Evolutionary conservation across 352 stramenopile species (phyloP).

Genomic region (Globisporangium lucens): DNA sequence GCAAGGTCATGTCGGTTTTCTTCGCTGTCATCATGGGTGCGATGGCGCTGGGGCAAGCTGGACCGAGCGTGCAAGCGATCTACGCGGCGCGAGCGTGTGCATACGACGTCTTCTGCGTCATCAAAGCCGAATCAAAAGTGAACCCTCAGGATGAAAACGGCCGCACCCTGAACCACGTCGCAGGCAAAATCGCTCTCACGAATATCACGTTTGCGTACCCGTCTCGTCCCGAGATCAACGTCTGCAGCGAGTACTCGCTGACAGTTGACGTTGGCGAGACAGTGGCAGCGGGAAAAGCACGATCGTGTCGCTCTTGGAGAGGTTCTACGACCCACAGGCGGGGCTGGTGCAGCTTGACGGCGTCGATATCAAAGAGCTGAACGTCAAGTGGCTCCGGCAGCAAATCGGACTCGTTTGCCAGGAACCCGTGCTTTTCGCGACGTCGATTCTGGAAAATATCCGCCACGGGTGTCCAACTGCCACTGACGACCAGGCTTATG

Average conservation of each 20-base stretch:
- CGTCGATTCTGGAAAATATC: slow-evolving; percentile 76
- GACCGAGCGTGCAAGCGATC: slow-evolving; percentile 57
- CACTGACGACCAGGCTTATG: slow-evolving; percentile 45
- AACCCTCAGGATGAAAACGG: slow-evolving; percentile 37
- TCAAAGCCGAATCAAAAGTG: slow-evolving; percentile 58
- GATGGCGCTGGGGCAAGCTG: slow-evolving; percentile 69
- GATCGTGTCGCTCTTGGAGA: slow-evolving; percentile 10
- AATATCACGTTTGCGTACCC: slow-evolving; percentile 80
- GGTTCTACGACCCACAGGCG: slow-evolving; percentile 31
- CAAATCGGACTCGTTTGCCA: slow-evolving; percentile 91
- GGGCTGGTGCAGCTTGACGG: slow-evolving; percentile 42
- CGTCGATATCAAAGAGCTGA: slow-evolving; percentile 53
- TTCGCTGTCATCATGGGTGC: slow-evolving; percentile 69
- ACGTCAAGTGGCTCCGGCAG: slow-evolving; percentile 77
- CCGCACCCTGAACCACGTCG: slow-evolving; percentile 23
- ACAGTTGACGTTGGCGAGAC: slow-evolving; percentile 63
- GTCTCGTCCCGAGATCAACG: slow-evolving; percentile 49
- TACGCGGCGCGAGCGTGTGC: slow-evolving; percentile 51
- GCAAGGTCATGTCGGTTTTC: slow-evolving; percentile 68
- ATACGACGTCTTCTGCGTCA: slow-evolving; percentile 62
- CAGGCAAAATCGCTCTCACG: slow-evolving; percentile 64
- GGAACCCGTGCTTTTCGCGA: slow-evolving; percentile 31
- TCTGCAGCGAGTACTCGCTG: slow-evolving; percentile 59
- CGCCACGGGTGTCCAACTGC: slow-evolving; percentile 59
- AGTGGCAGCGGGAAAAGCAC: slow-evolving; percentile 24